Evolutionary conservation across 129 eudicot species (phyloP), one percentile per base, ranked within the genome.

Genomic region (Tanacetum coccineum): DNA sequence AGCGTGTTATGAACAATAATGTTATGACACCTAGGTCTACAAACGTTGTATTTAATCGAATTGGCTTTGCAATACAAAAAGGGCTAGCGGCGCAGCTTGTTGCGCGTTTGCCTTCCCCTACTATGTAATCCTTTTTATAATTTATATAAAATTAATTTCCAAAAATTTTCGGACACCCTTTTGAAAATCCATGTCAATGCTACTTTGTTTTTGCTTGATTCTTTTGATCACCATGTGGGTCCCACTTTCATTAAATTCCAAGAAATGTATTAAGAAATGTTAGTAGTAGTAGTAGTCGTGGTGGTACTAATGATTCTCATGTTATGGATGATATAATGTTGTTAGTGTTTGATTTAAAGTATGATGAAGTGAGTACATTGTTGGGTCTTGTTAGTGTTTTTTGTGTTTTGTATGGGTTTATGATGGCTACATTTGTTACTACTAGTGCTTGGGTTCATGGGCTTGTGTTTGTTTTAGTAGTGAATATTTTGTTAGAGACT

Each of bases 381-480:
- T 64, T 86, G 49, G 61, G 63, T 74, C 74, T 87, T 49, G 72
- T 84, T 2, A 77, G 80, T 7, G 58, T 78, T 14, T 74, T 94
- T 19, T 79, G 82, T 13, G 81, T 80, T 51, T 79, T 93, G 2
- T 85, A 89, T 70, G 87, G 87, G 17, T 77, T 83, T 75, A 84
- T 89, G 60, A 81, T 87, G 25, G 39, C 79, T 10, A 79, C 78
- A 19, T 87, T 76, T 76, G 70, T 89, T 52, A 76, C 74, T 32
- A 87, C 93, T 6, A 78, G 87, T 64, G 74, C 92, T 14, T 89
- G 90, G 88, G 73, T 78, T 76, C 83, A 79, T 72, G 99, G 97
- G 30, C 75, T 84, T 49, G 68, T 89, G 14, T 94, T 93, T 54
- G 79, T 84, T 40, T 47, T 74, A 48, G 95, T 87, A 52, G 74